phyloP scores from a whole-genome alignment of 176 grass and related monocot genomes.

The Luzula sylvatica region DNA sequence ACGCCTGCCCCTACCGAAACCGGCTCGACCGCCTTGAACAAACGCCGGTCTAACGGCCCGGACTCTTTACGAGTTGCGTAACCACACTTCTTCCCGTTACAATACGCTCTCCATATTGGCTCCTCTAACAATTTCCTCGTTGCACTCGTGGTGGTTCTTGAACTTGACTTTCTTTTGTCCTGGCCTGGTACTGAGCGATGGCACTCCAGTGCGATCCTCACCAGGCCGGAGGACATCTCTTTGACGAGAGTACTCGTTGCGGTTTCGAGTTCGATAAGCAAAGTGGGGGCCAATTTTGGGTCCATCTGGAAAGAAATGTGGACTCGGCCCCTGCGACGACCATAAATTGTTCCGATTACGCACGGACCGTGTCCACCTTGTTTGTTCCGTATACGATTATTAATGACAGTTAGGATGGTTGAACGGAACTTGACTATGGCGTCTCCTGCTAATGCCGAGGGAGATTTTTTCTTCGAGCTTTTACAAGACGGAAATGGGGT shows the following conservation, averaged over 20 bases:
- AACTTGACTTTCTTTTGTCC: slow-evolving; percentile 26
- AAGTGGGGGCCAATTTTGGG: slow-evolving; percentile 50
- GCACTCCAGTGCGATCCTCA: slow-evolving; percentile 86
- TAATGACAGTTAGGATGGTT: slow-evolving; percentile 48
- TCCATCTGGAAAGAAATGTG: slow-evolving; percentile 75
- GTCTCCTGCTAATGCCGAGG: slow-evolving; percentile 8
- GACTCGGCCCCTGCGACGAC: slow-evolving; percentile 57
- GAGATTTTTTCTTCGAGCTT: slow-evolving; percentile 3
- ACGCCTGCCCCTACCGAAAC: slow-evolving; percentile 78
- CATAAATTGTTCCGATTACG: slow-evolving; percentile 92
- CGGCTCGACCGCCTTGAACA: slow-evolving; percentile 55
- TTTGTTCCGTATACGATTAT: slow-evolving; percentile 25
- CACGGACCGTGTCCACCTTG: slow-evolving; percentile 40
- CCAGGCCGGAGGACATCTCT: slow-evolving; percentile 96
- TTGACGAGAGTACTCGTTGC: slow-evolving; percentile 65
- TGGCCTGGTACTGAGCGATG: slow-evolving; percentile 20
- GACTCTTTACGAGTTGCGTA: slow-evolving; percentile 62
- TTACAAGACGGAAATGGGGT: background rate
- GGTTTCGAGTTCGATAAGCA: slow-evolving; percentile 75
- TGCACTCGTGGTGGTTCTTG: slow-evolving; percentile 6
- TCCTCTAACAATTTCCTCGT: slow-evolving; percentile 44
- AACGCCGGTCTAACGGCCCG: slow-evolving; percentile 57
- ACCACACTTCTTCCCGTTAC: slow-evolving; percentile 87
- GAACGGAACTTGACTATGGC: slow-evolving; percentile 48
- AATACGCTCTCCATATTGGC: slow-evolving; percentile 76